These are phyloP conservation scores for Tolypocladium ophioglossoides DNA, from an alignment of 2,329 filamentous ascomycete genomes.

Conservation along the genomic window DNA sequence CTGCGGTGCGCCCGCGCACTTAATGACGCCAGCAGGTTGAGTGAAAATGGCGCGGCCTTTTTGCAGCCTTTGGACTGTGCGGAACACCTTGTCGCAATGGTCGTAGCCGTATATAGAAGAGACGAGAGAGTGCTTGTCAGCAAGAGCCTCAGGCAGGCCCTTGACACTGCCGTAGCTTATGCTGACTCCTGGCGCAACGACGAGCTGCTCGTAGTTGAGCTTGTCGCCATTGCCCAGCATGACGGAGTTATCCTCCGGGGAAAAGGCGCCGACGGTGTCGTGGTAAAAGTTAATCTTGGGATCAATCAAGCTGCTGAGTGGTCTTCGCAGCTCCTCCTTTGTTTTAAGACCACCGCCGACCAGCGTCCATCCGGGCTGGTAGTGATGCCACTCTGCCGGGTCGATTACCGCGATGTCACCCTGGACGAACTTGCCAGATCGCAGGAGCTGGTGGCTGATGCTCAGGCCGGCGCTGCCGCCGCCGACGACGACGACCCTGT, in stretches of 20 bases:
- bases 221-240: conserved; percentile 44
- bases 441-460: conserved; percentile 57
- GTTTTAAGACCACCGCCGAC: conserved; percentile 56
- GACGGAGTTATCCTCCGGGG: conserved; percentile 45
- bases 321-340: conserved; percentile 45
- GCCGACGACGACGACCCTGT: conserved; percentile 58
- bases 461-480: conserved; percentile 55
- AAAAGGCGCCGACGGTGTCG: conserved; percentile 35
- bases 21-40: conserved; percentile 46
- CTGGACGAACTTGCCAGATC: conserved; percentile 41
- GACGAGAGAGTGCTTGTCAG: conserved; percentile 33
- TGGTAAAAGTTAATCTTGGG: conserved; percentile 52
- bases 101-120: conserved; percentile 50
- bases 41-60: conserved; percentile 48
- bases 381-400: conserved; percentile 53
- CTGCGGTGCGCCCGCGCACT: conserved; percentile 51
- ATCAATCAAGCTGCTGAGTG: conserved; percentile 41
- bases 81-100: conserved; percentile 41
- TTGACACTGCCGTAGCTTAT: conserved; percentile 40
- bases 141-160: conserved; percentile 45
- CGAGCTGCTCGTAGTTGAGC: conserved; percentile 52
- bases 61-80: conserved; percentile 33
- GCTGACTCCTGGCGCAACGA: conserved; percentile 49
- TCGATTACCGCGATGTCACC: conserved; percentile 57
- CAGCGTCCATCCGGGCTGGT: conserved; percentile 61